A percentile compares a stretch with the other conserved stretches of the same genome.
Evolutionary conservation across 176 grass and related monocot species (phyloP).

Genomic region (Tillandsia leiboldiana): DNA sequence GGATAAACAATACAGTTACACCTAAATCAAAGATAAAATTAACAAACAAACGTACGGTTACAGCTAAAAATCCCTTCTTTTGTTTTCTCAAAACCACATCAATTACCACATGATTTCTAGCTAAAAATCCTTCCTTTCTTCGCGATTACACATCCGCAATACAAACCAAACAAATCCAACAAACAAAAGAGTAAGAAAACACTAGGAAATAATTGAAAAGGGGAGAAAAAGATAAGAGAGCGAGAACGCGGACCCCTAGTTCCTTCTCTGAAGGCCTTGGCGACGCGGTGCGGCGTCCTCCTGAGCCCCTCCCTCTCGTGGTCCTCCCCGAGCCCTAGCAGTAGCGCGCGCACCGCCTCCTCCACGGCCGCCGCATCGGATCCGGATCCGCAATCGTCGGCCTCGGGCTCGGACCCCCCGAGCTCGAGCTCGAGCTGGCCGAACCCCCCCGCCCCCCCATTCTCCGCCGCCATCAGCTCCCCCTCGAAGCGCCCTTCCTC

Average conservation of each 20-base stretch:
- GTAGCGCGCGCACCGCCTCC: conserved; percentile 49
- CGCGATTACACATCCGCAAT: not conserved
- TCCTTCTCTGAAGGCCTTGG: conserved; percentile 93
- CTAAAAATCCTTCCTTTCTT: not conserved
- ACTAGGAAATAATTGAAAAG: conserved; percentile 2
- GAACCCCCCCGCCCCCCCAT: conserved; percentile 20
- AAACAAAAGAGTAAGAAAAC: conserved; percentile 1
- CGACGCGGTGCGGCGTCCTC: conserved; percentile 75
- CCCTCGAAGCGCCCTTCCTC: conserved; percentile 51
- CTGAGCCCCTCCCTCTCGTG: conserved; percentile 55
- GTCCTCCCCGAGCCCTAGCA: conserved; percentile 85
- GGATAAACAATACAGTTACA: no score
- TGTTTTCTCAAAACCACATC: not conserved
- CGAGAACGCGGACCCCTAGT: conserved; percentile 38
- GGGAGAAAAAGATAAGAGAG: not conserved
- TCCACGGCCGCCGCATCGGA: conserved; percentile 9
- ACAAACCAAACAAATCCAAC: not conserved
- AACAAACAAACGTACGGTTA: not conserved
- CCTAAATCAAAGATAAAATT: no score
- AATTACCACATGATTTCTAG: not conserved
- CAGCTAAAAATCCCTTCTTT: not conserved
- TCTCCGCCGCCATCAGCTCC: conserved; percentile 31
- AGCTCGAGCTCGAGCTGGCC: conserved; percentile 20
- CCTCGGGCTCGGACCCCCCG: conserved; percentile 17
- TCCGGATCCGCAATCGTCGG: not conserved